Conservation (phyloP, 257 asterid genomes). For the Galeopsis tetrahit region DNA sequence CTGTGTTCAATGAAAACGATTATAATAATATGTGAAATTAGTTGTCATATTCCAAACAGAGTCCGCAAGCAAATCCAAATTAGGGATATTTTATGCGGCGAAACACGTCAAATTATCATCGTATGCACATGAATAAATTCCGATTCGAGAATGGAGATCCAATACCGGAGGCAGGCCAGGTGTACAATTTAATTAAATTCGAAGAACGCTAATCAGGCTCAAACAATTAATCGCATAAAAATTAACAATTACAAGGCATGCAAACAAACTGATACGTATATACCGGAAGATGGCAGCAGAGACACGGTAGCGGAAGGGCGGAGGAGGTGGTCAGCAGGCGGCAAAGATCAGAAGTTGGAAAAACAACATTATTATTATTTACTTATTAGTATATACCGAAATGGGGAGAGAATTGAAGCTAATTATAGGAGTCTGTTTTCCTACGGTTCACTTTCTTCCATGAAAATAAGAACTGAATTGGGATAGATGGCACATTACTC, state of each 20-base stretch:
- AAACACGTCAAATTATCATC: constrained; percentile 14
- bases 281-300: constrained; percentile 49
- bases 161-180: not conserved
- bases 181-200: not conserved
- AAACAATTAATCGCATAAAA: not conserved
- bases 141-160: constrained; percentile 16
- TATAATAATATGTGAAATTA: not conserved
- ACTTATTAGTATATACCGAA: not conserved
- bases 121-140: not conserved
- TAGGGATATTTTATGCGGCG: not conserved
- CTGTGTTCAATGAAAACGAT: not conserved
- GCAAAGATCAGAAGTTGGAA: constrained; percentile 33
- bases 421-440: constrained; percentile 40
- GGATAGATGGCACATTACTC: too few relatives aligned
- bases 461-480: too few relatives aligned
- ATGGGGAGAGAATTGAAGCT: constrained; percentile 36
- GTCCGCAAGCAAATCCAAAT: constrained; percentile 29
- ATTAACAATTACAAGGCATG: not conserved
- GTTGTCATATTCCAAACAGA: not conserved
- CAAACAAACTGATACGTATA: not conserved
- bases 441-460: constrained; percentile 28
- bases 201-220: not conserved
- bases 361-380: constrained; percentile 5
- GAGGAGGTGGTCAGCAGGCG: constrained; percentile 36
- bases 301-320: constrained; percentile 41